Base-by-base conservation (phyloP, 228 moss, liverwort and hornwort genomes). In the Sphagnum magellanicum region DNA sequence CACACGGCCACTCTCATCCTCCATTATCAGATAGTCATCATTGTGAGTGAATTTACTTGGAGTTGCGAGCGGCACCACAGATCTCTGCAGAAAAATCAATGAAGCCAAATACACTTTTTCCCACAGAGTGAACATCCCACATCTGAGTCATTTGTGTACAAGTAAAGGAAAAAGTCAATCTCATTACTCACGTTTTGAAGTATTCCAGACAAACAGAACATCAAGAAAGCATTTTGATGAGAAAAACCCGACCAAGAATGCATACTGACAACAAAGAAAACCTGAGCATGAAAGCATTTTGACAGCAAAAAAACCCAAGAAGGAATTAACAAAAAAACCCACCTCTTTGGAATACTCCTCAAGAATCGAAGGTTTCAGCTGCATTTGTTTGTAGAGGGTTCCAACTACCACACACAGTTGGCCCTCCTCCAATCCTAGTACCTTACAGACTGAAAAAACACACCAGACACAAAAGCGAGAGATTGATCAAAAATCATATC, bases 341-440 rank as follows among this genome's bases (percentile, higher is more conserved):
- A 98, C 98, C 87, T 94, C 98, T 81, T 92, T 94, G 10, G 98
- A 92, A 70, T 98, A 98, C 72, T 98, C 98, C 65, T 93, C 94
- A 16, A 98, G 94, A 66, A 98, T 82, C 70, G 81, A 93, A 64
- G 98, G 98, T 75, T 98, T 98, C 64, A 98, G 92, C 82, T 79
- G 90, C 98, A 94, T 98, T 78, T 98, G 87, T 79, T 98, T 98
- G 92, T 98, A 98, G 50, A 98, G 83, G 12, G 98, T 98, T 61
- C 98, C 98, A n/a, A 94, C 49, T 50, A 98, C 91, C 67, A 94
- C 85, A 76, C 98, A 98, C 15, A 67, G 16, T 79, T 89, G 91
- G 11, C 92, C 98, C 78, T 98, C 94, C 69, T 98, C 89, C 67
- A 98, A 88, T 11, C 88, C 84, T 65, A 98, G 77, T 71, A 98